phyloP scores from a whole-genome alignment of 345 rosid species.

The Sonneratia caseolaris region DNA sequence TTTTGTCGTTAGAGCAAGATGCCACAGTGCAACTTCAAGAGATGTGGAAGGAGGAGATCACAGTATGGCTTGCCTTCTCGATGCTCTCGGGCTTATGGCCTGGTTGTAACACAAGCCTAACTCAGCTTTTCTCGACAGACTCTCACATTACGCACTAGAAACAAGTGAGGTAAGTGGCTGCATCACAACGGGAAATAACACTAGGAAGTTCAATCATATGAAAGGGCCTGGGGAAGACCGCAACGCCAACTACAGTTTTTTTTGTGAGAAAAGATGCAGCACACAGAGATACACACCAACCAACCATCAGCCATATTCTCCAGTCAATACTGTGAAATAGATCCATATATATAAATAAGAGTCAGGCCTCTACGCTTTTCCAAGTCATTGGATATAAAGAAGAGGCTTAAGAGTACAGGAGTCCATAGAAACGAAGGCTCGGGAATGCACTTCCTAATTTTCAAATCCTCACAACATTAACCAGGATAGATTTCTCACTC shows the following conservation, averaged over 20 bases:
- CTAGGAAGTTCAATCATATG: too few relatives aligned
- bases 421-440: background rate
- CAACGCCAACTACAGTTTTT: background rate
- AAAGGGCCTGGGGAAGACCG: background rate
- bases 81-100: slow-evolving; percentile 87
- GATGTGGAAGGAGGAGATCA: slow-evolving; percentile 82
- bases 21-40: too few relatives aligned
- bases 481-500: background rate
- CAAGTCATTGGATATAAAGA: background rate
- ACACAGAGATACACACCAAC: background rate
- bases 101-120: slow-evolving; percentile 27
- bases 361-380: background rate
- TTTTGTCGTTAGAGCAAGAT: too few relatives aligned
- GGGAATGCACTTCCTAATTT: background rate
- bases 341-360: background rate
- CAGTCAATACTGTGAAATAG: background rate
- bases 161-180: too few relatives aligned
- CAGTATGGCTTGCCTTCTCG: slow-evolving; percentile 73
- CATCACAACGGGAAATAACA: too few relatives aligned
- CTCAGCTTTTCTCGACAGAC: too few relatives aligned
- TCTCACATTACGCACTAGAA: too few relatives aligned
- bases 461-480: background rate
- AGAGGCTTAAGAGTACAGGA: background rate
- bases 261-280: background rate
- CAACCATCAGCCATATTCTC: background rate